Percentiles rank a stretch among this genome's conserved stretches.
phyloP scores from a whole-genome alignment of 768 basidiomycete genomes.

The Phanerodontia chrysosporium region DNA sequence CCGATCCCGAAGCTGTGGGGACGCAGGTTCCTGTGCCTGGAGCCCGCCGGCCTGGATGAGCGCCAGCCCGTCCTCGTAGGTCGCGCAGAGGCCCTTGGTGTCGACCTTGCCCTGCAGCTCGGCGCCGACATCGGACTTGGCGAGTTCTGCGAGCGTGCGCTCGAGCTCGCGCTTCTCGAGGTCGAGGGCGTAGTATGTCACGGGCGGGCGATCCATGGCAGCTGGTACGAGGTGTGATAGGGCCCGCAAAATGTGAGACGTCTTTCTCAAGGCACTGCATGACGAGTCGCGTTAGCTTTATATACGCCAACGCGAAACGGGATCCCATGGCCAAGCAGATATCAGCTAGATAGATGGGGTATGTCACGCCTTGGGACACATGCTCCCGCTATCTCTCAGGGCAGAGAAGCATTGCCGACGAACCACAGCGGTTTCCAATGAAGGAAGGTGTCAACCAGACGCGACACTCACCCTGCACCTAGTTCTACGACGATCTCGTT shows the following conservation, averaged over 20 bases:
- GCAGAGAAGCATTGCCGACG: not conserved
- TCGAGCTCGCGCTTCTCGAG: slow-evolving; percentile 84
- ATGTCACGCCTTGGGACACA: not conserved
- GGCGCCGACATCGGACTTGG: slow-evolving; percentile 56
- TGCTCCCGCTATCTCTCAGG: not conserved
- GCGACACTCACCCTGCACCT: slow-evolving; percentile 81
- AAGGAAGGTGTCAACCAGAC: slow-evolving; percentile 1
- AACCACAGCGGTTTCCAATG: not conserved
- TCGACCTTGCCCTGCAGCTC: slow-evolving; percentile 67
- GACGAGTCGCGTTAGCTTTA: not conserved
- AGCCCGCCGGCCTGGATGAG: slow-evolving; percentile 70
- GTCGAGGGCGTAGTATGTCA: slow-evolving; percentile 90
- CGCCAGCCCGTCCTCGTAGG: slow-evolving; percentile 84
- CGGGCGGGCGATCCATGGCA: slow-evolving; percentile 37
- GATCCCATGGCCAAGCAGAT: not conserved
- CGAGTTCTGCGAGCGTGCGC: slow-evolving; percentile 70
- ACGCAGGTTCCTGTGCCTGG: slow-evolving; percentile 20
- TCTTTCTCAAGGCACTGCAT: slow-evolving; percentile 79
- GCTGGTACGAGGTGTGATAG: slow-evolving; percentile 52
- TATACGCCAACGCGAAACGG: not conserved
- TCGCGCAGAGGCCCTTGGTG: slow-evolving; percentile 84
- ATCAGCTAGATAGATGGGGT: not conserved
- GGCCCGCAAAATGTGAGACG: slow-evolving; percentile 74
- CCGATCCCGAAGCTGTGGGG: slow-evolving; percentile 9
- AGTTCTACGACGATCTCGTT: slow-evolving; percentile 75